A percentile compares a stretch with the other conserved stretches of the same genome.
These are phyloP conservation scores for Ajuga chamaepitys DNA, from an alignment of 257 asterid species.

Conservation along the genomic window DNA sequence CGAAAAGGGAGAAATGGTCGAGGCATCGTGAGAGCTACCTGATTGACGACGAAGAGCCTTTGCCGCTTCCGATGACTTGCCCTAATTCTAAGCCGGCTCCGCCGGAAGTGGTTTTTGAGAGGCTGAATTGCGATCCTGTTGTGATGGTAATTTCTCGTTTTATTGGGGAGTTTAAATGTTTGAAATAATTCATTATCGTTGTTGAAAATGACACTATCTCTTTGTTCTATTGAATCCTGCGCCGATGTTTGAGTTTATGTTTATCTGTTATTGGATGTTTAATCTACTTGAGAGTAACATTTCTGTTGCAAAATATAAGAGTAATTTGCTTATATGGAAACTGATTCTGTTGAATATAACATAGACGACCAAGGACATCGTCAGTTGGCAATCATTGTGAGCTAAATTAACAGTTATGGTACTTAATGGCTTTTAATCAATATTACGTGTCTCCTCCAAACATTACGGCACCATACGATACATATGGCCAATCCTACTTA, in stretches of 20 bases:
- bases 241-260: background rate
- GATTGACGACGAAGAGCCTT: conserved; percentile 54
- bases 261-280: background rate
- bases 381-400: no score
- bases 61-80: conserved; percentile 83
- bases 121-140: conserved; percentile 62
- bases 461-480: no score
- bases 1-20: conserved; percentile 69
- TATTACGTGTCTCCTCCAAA: no score
- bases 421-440: no score
- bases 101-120: conserved; percentile 52
- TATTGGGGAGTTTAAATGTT: background rate
- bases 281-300: background rate
- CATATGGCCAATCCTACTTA: no score
- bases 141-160: conserved; percentile 28
- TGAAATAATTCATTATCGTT: background rate
- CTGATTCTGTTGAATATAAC: no score
- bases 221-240: background rate
- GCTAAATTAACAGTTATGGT: no score
- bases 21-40: conserved; percentile 69
- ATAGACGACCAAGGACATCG: no score
- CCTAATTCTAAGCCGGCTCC: conserved; percentile 60
- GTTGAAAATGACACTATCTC: background rate
- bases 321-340: background rate
- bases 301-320: no score